Conservation (phyloP, 805 yeast genomes). For the Kazachstania psychrophila region DNA sequence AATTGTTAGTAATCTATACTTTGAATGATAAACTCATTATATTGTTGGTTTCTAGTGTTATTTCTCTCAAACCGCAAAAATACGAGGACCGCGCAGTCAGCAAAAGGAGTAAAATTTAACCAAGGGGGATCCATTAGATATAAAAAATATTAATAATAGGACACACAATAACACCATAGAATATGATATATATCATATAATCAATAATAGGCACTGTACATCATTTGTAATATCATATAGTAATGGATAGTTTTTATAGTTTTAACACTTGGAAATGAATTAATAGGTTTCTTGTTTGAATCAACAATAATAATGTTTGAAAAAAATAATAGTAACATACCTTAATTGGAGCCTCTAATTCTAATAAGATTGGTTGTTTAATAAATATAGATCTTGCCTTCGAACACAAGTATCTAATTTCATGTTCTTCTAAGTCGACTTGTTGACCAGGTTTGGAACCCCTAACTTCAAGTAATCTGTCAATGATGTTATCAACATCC, state of each 20-base stretch:
- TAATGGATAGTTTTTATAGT: too few relatives aligned
- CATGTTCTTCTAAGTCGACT: conserved; percentile 86
- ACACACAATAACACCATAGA: too few relatives aligned
- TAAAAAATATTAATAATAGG: too few relatives aligned
- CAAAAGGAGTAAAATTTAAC: conserved; percentile 1
- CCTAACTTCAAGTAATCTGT: conserved; percentile 91
- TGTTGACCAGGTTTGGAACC: conserved; percentile 98
- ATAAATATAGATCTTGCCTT: conserved; percentile 97
- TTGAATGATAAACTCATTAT: too few relatives aligned
- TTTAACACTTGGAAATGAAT: too few relatives aligned
- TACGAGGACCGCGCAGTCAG: too few relatives aligned
- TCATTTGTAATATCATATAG: too few relatives aligned
- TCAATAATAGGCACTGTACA: too few relatives aligned
- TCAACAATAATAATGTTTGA: background rate
- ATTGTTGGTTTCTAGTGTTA: background rate
- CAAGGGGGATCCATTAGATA: too few relatives aligned
- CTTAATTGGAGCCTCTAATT: conserved; percentile 94
- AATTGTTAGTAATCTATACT: conserved; percentile 1
- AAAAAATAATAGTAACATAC: conserved; percentile 35
- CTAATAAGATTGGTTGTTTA: conserved; percentile 92
- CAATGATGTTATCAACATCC: conserved; percentile 94
- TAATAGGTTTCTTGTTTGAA: background rate
- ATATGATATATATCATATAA: too few relatives aligned
- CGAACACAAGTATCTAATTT: conserved; percentile 90
- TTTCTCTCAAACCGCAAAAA: conserved; percentile 1